Evolutionary conservation across 495 filamentous ascomycete genomes (phyloP).

Genomic region (Hypoxylon rickii): DNA sequence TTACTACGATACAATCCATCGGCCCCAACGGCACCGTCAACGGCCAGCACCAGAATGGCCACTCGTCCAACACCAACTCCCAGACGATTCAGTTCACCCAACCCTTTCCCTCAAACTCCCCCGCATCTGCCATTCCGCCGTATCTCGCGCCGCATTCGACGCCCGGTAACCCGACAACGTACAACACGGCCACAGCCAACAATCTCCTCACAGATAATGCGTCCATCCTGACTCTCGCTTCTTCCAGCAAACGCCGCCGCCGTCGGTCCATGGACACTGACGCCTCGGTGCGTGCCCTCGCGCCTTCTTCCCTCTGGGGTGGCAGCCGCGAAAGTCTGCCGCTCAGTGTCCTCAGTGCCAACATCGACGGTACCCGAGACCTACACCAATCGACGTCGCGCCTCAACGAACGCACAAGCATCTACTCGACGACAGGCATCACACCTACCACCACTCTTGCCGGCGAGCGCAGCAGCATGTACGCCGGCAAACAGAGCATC

Average conservation of each 20-base stretch:
- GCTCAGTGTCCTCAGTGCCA: slow-evolving; percentile 83
- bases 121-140: slow-evolving; percentile 78
- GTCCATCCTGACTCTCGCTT: slow-evolving; percentile 94
- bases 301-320: slow-evolving; percentile 90
- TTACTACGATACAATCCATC: slow-evolving; percentile 93
- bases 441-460: slow-evolving; percentile 55
- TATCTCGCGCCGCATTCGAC: slow-evolving; percentile 64
- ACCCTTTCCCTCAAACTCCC: slow-evolving; percentile 78
- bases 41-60: slow-evolving; percentile 40
- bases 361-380: slow-evolving; percentile 55
- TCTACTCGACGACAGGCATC: slow-evolving; percentile 81
- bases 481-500: slow-evolving; percentile 67
- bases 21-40: slow-evolving; percentile 67
- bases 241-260: slow-evolving; percentile 87
- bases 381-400: slow-evolving; percentile 64
- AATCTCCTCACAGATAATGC: slow-evolving; percentile 92
- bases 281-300: slow-evolving; percentile 89
- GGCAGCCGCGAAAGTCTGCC: slow-evolving; percentile 87
- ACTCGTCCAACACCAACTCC: slow-evolving; percentile 55
- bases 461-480: slow-evolving; percentile 81
- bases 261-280: slow-evolving; percentile 93
- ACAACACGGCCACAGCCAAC: slow-evolving; percentile 87
- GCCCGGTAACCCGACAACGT: slow-evolving; percentile 74
- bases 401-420: slow-evolving; percentile 77
- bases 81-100: slow-evolving; percentile 79